A percentile compares a stretch with the other conserved stretches of the same genome.
phyloP scores from a whole-genome alignment of 768 basidiomycete species.

The Phanerodontia chrysosporium region DNA sequence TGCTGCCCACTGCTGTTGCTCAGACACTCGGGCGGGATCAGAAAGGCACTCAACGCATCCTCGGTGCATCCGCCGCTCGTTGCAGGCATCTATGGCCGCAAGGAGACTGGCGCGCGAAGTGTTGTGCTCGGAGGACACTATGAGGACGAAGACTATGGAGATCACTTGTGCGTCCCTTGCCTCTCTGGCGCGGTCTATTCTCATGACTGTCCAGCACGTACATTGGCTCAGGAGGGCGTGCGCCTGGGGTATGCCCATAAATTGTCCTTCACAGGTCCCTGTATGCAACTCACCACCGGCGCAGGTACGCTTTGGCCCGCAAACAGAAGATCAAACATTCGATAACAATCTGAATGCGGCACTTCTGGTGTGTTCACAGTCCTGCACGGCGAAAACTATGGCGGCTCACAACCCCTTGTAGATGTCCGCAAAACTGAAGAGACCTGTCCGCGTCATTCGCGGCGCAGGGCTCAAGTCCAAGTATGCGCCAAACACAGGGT shows the following conservation, averaged over 20 bases:
- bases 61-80: conserved; percentile 3
- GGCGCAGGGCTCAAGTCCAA: not conserved
- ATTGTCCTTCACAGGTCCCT: not conserved
- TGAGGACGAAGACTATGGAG: conserved; percentile 11
- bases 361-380: not conserved
- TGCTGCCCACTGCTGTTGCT: not conserved
- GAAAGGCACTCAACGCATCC: not conserved
- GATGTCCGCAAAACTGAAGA: conserved; percentile 3
- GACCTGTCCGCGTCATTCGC: conserved; percentile 9
- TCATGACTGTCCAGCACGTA: not conserved
- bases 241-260: not conserved
- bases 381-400: no score
- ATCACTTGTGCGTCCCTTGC: conserved; percentile 6
- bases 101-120: conserved; percentile 5
- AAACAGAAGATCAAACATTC: conserved; percentile 5
- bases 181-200: not conserved
- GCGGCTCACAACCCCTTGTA: not conserved
- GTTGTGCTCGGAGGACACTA: conserved; percentile 5
- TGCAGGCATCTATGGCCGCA: conserved; percentile 11
- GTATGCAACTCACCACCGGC: not conserved
- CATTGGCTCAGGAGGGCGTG: conserved; percentile 11
- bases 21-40: not conserved
- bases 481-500: conserved; percentile 7
- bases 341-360: conserved; percentile 6
- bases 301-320: conserved; percentile 4